phyloP scores from a whole-genome alignment of 2,329 filamentous ascomycete species.

The Conoideocrella luteorostrata region DNA sequence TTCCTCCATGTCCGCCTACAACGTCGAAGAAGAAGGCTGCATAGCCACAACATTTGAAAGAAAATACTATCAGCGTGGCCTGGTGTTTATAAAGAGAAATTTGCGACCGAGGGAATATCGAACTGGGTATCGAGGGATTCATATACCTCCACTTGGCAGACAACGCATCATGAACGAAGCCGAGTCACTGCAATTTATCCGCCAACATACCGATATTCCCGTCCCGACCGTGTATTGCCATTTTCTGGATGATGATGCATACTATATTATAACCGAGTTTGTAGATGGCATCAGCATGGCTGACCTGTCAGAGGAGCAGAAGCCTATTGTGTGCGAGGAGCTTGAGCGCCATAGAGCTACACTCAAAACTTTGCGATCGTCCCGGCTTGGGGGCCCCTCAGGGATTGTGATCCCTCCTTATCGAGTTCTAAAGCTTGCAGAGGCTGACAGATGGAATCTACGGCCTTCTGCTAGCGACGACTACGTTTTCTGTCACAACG shows the following conservation, averaged over 20 bases:
- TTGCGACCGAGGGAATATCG: conserved; percentile 24
- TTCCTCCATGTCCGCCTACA: no score
- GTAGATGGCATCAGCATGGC: conserved; percentile 12
- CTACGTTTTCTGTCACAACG: conserved; percentile 20
- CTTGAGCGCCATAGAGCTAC: conserved; percentile 18
- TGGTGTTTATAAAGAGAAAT: conserved; percentile 24
- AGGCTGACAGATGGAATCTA: conserved; percentile 18
- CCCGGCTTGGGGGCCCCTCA: conserved; percentile 21
- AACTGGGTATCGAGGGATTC: conserved; percentile 18
- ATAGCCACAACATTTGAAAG: conserved; percentile 20
- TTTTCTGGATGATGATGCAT: conserved; percentile 14
- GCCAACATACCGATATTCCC: conserved; percentile 9
- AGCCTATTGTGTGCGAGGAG: conserved; percentile 17
- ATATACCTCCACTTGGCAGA: conserved; percentile 22
- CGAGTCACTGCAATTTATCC: conserved; percentile 5
- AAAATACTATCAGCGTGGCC: conserved; percentile 22
- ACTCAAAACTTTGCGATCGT: conserved; percentile 21
- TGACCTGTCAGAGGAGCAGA: conserved; percentile 7
- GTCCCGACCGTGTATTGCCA: conserved; percentile 12
- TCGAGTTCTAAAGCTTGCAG: conserved; percentile 17
- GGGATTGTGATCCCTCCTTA: conserved; percentile 25
- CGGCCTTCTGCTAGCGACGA: conserved; percentile 10
- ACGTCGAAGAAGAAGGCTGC: conserved; percentile 20
- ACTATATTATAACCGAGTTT: conserved; percentile 13
- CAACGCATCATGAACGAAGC: conserved; percentile 14